Conservation (phyloP, 176 grass and related monocot species). For the Oryza punctata region DNA sequence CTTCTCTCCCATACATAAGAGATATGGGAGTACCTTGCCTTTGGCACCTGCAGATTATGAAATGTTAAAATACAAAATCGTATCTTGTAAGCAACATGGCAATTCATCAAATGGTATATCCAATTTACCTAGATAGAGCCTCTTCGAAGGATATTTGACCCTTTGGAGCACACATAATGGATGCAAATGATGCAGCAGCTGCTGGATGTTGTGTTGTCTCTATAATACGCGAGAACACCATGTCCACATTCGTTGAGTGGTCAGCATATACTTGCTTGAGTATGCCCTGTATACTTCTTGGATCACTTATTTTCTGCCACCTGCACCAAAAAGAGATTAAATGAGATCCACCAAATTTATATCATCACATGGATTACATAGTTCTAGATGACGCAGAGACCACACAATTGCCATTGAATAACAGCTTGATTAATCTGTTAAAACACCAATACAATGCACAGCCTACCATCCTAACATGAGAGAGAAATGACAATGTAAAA, state of each 20-base stretch:
- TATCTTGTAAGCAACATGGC: background rate
- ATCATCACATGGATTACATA: conserved; percentile 10
- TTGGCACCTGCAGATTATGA: conserved; percentile 60
- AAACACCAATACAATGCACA: background rate
- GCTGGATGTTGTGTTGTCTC: conserved; percentile 90
- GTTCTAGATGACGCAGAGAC: background rate
- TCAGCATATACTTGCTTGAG: conserved; percentile 97
- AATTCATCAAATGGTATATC: conserved; percentile 3
- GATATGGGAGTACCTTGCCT: conserved; percentile 69
- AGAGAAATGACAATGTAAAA: too few relatives aligned
- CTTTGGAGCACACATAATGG: conserved; percentile 93
- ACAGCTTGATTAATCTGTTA: background rate
- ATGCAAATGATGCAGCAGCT: conserved; percentile 91
- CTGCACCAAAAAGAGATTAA: conserved; percentile 50
- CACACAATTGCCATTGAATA: background rate
- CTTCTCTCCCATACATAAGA: conserved; percentile 97
- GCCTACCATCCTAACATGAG: background rate
- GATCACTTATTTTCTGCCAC: conserved; percentile 95
- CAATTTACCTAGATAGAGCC: conserved; percentile 57
- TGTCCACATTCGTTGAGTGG: conserved; percentile 85
- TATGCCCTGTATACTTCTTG: conserved; percentile 75
- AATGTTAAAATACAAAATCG: conserved; percentile 6
- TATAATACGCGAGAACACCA: conserved; percentile 86
- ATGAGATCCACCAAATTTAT: background rate
- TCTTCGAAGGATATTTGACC: conserved; percentile 83